Conservation (phyloP, 2,329 filamentous ascomycete species). For the Calonectria multiphialidica region DNA sequence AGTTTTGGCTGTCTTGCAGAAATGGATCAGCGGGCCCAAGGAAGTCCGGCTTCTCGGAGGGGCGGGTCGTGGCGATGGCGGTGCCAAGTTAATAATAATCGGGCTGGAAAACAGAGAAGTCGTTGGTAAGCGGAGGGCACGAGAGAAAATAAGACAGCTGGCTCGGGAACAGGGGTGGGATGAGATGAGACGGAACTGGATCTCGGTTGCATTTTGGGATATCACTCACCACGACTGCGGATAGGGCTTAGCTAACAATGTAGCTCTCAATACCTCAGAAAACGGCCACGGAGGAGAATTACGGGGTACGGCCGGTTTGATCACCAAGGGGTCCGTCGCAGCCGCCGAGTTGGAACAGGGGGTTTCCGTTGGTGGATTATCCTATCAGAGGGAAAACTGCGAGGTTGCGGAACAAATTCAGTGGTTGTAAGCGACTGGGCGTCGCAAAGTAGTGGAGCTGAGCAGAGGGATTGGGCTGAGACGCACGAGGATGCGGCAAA, state of each 20-base stretch:
- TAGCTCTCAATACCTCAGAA: background rate
- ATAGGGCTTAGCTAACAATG: slow-evolving; percentile 1
- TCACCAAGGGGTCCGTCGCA: slow-evolving; percentile 12
- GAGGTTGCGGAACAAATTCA: background rate
- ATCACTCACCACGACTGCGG: background rate
- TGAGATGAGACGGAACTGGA: slow-evolving; percentile 27
- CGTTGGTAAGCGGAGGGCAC: slow-evolving; percentile 16
- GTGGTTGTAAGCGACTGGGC: background rate
- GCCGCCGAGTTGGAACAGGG: slow-evolving; percentile 15
- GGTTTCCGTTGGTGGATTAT: slow-evolving; percentile 21
- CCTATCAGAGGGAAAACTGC: background rate
- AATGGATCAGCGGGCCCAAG: slow-evolving; percentile 4
- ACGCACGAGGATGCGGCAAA: background rate
- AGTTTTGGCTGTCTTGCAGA: background rate
- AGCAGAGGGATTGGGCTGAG: background rate
- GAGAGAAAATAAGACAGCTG: background rate
- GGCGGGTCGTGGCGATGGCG: slow-evolving; percentile 21
- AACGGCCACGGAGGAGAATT: background rate
- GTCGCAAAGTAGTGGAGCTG: background rate
- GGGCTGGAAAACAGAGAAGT: background rate
- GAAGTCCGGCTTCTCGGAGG: slow-evolving; percentile 31
- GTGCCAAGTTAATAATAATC: slow-evolving; percentile 26
- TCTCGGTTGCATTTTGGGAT: slow-evolving; percentile 18
- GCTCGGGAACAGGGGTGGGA: slow-evolving; percentile 10
- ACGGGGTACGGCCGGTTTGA: background rate